Conservation (phyloP, 1,284 basidiomycete species). For the Rhodotorula sp. region DNA sequence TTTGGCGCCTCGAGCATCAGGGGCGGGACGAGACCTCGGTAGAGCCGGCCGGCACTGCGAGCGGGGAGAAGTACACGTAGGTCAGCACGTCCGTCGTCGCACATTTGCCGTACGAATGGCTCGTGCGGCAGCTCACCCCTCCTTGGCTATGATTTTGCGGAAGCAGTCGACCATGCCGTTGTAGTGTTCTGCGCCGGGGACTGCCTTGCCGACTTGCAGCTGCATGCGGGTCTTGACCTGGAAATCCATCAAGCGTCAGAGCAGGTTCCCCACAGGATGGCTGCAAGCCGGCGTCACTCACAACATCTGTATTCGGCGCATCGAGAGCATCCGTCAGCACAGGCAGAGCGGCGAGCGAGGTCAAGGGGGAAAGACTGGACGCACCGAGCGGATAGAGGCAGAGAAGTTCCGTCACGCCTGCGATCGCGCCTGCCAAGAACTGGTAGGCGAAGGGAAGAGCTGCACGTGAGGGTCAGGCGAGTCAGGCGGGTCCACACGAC, state of each 20-base stretch:
- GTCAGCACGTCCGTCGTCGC: background rate
- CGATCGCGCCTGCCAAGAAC: conserved; percentile 86
- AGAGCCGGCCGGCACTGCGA: conserved; percentile 72
- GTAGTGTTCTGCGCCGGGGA: conserved; percentile 53
- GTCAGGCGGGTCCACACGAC: background rate
- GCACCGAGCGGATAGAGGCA: conserved; percentile 88
- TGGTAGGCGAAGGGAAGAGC: conserved; percentile 57
- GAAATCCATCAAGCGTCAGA: too few relatives aligned
- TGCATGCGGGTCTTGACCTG: conserved; percentile 96
- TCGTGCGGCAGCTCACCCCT: conserved; percentile 67
- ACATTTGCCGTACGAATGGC: background rate
- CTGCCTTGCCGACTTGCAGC: conserved; percentile 72
- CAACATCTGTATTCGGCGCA: conserved; percentile 28
- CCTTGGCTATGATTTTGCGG: conserved; percentile 70
- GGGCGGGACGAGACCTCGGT: conserved; percentile 91
- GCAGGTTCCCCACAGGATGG: too few relatives aligned
- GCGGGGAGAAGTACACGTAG: too few relatives aligned
- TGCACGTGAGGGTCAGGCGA: background rate
- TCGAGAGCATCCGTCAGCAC: background rate
- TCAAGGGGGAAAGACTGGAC: conserved; percentile 44
- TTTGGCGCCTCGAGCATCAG: conserved; percentile 96
- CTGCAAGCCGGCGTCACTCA: conserved; percentile 4
- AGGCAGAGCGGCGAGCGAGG: background rate
- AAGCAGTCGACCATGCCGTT: conserved; percentile 76
- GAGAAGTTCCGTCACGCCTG: conserved; percentile 75